Base-by-base conservation (phyloP, 2,329 filamentous ascomycete genomes). In the Aschersonia sp. region DNA sequence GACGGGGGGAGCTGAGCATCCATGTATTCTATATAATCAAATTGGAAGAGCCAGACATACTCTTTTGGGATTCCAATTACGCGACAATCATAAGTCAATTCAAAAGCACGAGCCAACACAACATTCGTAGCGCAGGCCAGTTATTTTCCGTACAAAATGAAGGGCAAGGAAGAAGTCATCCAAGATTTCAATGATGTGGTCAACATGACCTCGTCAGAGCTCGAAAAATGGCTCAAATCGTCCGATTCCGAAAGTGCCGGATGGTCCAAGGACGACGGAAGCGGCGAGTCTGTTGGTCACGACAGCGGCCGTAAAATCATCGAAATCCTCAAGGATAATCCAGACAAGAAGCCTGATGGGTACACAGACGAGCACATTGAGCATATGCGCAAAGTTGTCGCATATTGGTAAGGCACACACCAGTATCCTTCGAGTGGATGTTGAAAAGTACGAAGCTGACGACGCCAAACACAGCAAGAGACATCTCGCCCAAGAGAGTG, bases 101-200 rank as follows among this genome's bases (percentile, higher is more conserved):
- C 22, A 22, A 22, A 22, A 22, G 4, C 22, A 22, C 22, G 22
- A 22, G 22, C 22, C 22, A 22, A 22, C 22, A 22, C 22, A 22
- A 22, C 22, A 22, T 22, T 22, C 2, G 22, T 22, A 22, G 14
- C 40, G 10, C 14, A n/a, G 9, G 7, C 40, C 40, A 11, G 40
- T 22, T 11, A 22, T n/a, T 5, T 7, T 39, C 40, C 4, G 7
- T 41, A 22, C 47, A 49, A 32, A 30, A 59, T 56, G 47, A 56
- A 58, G 48, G 50, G 53, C 31, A 53, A 51, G 31, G 54, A 59
- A 2, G 56, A 61, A 32, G 59, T 63, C 40, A 58, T 63, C 51
- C 70, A 72, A 45, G 78, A 83, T 57, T 84, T 82, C 67, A 81
- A 83, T 51, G 69, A 76, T 40, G 62, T 81, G 44, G 77, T 83